Evolutionary conservation across 2,329 filamentous ascomycete genomes (phyloP).

Genomic region (Fusarium azukiicola): DNA sequence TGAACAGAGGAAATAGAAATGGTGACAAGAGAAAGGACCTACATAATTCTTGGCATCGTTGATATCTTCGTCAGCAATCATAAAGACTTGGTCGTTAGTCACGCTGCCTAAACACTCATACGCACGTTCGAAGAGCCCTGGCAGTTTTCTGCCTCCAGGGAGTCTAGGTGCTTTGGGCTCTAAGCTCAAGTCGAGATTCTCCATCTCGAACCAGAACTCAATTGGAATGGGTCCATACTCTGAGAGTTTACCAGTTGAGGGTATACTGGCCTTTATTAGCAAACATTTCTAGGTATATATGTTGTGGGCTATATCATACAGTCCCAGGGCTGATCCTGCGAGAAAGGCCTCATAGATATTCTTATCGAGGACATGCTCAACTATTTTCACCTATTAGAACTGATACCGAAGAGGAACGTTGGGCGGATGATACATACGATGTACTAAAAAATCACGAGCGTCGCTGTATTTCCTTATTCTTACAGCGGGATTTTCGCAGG

Average conservation of each 20-base stretch:
- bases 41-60: neutral
- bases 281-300: neutral
- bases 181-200: neutral
- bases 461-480: neutral
- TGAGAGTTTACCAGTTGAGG: neutral
- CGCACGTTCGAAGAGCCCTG: neutral
- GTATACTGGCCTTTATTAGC: constrained; percentile 6
- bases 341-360: constrained; percentile 4
- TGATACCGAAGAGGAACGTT: neutral
- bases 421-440: neutral
- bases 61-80: constrained; percentile 1
- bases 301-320: constrained; percentile 7
- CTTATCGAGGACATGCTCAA: constrained; percentile 25
- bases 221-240: neutral
- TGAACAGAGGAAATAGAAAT: neutral
- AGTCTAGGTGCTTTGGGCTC: neutral
- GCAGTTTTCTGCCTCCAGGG: neutral
- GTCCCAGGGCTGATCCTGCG: neutral
- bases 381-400: constrained; percentile 17
- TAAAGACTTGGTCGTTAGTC: neutral
- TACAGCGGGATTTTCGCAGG: neutral
- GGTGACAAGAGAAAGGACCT: constrained; percentile 9
- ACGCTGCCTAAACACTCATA: constrained; percentile 7
- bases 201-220: constrained; percentile 1
- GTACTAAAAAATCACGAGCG: neutral